Conservation (phyloP, 78 protist genomes). For the Dictyostelium brefeldianum region DNA sequence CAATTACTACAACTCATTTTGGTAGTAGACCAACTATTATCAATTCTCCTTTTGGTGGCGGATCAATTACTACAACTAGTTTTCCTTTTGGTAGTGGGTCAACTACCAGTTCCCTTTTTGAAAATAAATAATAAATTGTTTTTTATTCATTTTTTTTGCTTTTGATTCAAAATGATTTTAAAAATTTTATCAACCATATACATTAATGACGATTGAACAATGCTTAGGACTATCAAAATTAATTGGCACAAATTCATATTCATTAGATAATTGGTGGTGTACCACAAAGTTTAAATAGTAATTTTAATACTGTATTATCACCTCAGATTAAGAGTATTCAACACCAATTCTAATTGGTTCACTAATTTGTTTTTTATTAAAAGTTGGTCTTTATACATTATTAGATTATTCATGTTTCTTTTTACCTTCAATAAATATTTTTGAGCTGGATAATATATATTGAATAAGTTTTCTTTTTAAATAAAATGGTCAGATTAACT, state of each 20-base stretch:
- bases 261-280: conserved; percentile 10
- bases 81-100: too few relatives aligned
- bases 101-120: too few relatives aligned
- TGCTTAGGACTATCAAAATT: neutral
- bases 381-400: neutral
- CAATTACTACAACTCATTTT: too few relatives aligned
- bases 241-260: neutral
- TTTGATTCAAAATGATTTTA: too few relatives aligned
- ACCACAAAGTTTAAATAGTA: neutral
- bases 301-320: neutral
- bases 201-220: neutral
- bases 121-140: too few relatives aligned
- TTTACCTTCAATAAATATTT: neutral
- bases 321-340: neutral
- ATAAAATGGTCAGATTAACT: too few relatives aligned
- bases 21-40: too few relatives aligned
- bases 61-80: too few relatives aligned
- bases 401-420: neutral
- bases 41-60: too few relatives aligned
- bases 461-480: neutral
- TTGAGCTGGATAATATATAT: neutral
- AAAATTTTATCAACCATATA: neutral
- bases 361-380: neutral
- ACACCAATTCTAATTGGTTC: neutral
- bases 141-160: too few relatives aligned